Conservation (phyloP, 352 stramenopile genomes). For the Phytophthora hibernalis region DNA sequence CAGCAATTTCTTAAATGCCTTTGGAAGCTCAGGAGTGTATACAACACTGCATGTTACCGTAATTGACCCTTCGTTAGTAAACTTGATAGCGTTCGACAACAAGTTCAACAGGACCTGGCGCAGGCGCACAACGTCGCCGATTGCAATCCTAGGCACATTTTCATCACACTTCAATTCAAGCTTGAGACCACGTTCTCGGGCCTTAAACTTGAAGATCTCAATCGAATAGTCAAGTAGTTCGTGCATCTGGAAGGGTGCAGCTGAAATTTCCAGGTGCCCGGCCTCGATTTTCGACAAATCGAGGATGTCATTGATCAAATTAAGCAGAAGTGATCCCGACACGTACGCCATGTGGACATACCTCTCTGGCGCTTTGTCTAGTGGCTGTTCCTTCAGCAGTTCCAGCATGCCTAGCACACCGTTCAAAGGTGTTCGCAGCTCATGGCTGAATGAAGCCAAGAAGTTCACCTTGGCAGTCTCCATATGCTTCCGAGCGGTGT, state of each 20-base stretch:
- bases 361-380: constrained; percentile 67
- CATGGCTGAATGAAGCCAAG: constrained; percentile 86
- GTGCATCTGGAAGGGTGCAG: constrained; percentile 83
- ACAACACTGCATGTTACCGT: constrained; percentile 80
- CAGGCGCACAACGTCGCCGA: constrained; percentile 80
- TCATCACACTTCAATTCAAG: constrained; percentile 78
- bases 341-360: constrained; percentile 91
- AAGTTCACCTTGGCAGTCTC: constrained; percentile 90
- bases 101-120: constrained; percentile 86
- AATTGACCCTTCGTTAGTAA: constrained; percentile 85
- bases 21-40: constrained; percentile 66
- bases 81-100: constrained; percentile 90
- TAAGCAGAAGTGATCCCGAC: constrained; percentile 87
- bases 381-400: constrained; percentile 77
- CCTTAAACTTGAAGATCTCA: constrained; percentile 92
- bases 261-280: constrained; percentile 90
- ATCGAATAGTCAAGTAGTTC: constrained; percentile 88
- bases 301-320: constrained; percentile 93
- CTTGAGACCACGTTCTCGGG: constrained; percentile 85
- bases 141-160: constrained; percentile 70
- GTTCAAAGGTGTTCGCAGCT: constrained; percentile 84
- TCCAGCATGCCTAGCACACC: constrained; percentile 87
- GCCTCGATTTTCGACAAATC: constrained; percentile 95
- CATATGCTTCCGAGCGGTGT: constrained; percentile 91
- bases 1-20: constrained; percentile 72